Evolutionary conservation across 805 yeast species (phyloP), one percentile per base, ranked within the genome.

Genomic region (Saccharomycopsis sp.): DNA sequence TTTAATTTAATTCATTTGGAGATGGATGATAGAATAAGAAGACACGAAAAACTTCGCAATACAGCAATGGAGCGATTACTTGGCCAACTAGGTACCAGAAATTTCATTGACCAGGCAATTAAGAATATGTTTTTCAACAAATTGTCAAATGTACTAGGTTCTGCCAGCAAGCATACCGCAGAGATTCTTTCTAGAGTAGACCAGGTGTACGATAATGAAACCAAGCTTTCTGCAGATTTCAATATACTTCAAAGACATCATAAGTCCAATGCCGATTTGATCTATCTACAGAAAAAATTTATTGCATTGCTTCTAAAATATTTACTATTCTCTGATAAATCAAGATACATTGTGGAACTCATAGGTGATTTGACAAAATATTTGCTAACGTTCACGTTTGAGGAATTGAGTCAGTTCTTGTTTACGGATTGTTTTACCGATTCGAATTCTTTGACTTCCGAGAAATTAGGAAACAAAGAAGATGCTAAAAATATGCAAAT

Each of bases 281-380:
- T 40, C 9, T 28, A 13, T 17, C 29, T 40, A 4, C 43, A 40
- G 17, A 40, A 31, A 31, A 40, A 40, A 29, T 7, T 21, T 11
- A 5, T 40, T 26, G 9, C 29, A 6, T 13, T 40, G 9, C n/a
- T 40, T 5, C 29, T 29, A n/a, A 11, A 11, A 9, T 40, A 29
- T 27, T n/a, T 40, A 20, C 9, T 11, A 13, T 9, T 4, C 4
- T 17, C 13, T 29, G 11, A 5, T 4, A 4, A n/a, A 4, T 4
- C 4, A 4, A 16, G 17, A 11, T 6, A 20, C 11, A 17, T 31
- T 4, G 14, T 4, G 8, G 43, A 28, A n/a, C 13, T 29, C 16
- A 19, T 31, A 4, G 5, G 6, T 19, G 29, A 9, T 4, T 11
- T 29, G 5, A 7, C 33, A 4, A 4, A 17, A 16, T 31, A 40